Evolutionary conservation across 345 rosid genomes (phyloP).

Genomic region (Salix exigua): DNA sequence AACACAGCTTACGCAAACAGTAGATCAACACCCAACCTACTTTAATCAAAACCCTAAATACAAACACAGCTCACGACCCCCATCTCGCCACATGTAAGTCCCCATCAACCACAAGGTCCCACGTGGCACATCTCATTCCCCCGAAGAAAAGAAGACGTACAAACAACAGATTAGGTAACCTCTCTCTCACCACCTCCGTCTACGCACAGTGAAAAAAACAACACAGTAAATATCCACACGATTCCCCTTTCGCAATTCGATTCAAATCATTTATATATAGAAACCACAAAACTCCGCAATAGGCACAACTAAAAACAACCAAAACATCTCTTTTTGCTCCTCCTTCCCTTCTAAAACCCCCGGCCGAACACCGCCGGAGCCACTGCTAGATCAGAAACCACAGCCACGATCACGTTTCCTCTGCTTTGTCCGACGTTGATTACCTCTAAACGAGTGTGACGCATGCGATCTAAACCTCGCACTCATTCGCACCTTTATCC

Average conservation of each 20-base stretch:
- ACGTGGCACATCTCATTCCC: constrained; percentile 8
- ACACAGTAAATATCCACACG: not conserved
- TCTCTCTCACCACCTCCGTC: constrained; percentile 32
- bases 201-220: not conserved
- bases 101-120: not conserved
- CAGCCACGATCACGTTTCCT: not conserved
- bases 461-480: constrained; percentile 9
- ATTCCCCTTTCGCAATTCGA: not conserved
- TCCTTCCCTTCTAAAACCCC: not conserved
- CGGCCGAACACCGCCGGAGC: not conserved
- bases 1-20: constrained; percentile 27
- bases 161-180: constrained; percentile 53
- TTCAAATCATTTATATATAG: not conserved
- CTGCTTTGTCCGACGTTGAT: constrained; percentile 7
- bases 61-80: not conserved
- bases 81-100: constrained; percentile 30
- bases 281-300: not conserved
- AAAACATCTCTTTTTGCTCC: not conserved
- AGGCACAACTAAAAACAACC: not conserved
- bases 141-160: constrained; percentile 21
- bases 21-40: constrained; percentile 59
- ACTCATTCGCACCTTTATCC: constrained; percentile 8
- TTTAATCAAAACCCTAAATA: not conserved
- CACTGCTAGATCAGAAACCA: not conserved
- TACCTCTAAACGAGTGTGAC: not conserved